Evolutionary conservation across 192 early-diverging fungal genomes (phyloP), one percentile per base, ranked within the genome.

Genomic region (Coemansia sp.): DNA sequence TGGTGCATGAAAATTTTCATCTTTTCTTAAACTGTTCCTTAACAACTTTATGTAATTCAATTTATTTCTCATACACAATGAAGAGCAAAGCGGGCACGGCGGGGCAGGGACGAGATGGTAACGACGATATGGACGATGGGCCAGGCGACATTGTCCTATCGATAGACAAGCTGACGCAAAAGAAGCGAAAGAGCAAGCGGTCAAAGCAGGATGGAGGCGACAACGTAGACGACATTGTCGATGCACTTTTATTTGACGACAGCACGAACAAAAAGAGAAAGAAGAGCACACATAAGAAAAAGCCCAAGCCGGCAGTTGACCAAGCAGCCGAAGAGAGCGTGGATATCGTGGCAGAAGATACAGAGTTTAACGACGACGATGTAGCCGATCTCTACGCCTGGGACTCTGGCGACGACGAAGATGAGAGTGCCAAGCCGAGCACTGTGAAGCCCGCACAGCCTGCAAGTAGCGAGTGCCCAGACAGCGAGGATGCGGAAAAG

Each of bases 311-410:
- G 2, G 17, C 58, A 23, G 64, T 46, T 17, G 57, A 50, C 31
- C 32, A 10, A 15, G 36, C 32, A 36, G 44, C 21, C 7, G 21
- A n/a, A 62, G 57, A 31, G 1, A 21, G 12, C 10, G 29, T 41
- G 23, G 62, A 36, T 7, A 19, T 27, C 23, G 62, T 27, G 17
- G 29, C 2, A 9, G 29, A 31, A 27, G 50, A 17, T 12, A 9
- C 38, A 31, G 37, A 57, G 39, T 66, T 46, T 11, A 46, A 69
- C 32, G 66, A 68, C 62, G 74, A 76, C 53, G 71, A 76, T 10
- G 68, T 81, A 38, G 74, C 70, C 2, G 79, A 81, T 34, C 62
- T 81, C 38, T 81, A 81, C 34, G 71, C 70, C 3, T 81, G 79
- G 79, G 74, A 73, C 27, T 62, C 48, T 6, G 45, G 27, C 23